A percentile compares a stretch with the other conserved stretches of the same genome.
phyloP scores from a whole-genome alignment of 108 stramenopile genomes.

The Cylindrotheca closterium region DNA sequence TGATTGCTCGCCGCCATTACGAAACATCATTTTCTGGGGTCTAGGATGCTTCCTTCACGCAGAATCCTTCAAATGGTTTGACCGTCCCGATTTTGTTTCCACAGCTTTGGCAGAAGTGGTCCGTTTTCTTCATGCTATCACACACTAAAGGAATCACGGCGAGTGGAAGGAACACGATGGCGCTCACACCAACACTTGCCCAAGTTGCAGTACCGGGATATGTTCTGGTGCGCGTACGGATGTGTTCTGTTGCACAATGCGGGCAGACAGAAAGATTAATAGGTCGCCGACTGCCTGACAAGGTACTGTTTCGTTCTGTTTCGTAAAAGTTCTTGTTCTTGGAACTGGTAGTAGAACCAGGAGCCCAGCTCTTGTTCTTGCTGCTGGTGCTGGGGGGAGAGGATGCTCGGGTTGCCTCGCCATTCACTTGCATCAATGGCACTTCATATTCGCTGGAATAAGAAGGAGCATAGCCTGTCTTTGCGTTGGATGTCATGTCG shows the following conservation, averaged over 20 bases:
- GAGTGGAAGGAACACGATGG: conserved; percentile 22
- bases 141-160: no score
- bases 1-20: no score
- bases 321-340: background rate
- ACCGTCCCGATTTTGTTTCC: conserved; percentile 27
- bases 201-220: conserved; percentile 26
- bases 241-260: conserved; percentile 2
- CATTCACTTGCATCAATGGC: no score
- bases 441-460: no score
- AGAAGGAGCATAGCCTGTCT: no score
- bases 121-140: no score
- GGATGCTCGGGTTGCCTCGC: no score
- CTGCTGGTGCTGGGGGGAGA: background rate
- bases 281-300: conserved; percentile 19
- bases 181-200: conserved; percentile 9
- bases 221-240: conserved; percentile 14
- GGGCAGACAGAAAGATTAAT: conserved; percentile 12
- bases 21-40: no score
- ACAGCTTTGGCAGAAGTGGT: conserved; percentile 30
- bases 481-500: no score
- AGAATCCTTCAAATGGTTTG: conserved; percentile 22
- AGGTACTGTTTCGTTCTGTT: no score
- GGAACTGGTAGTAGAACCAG: no score
- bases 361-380: background rate
- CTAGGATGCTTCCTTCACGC: conserved; percentile 18